A percentile compares a stretch with the other conserved stretches of the same genome.
phyloP scores from a whole-genome alignment of 345 rosid species.

The Arabidopsis suecica region DNA sequence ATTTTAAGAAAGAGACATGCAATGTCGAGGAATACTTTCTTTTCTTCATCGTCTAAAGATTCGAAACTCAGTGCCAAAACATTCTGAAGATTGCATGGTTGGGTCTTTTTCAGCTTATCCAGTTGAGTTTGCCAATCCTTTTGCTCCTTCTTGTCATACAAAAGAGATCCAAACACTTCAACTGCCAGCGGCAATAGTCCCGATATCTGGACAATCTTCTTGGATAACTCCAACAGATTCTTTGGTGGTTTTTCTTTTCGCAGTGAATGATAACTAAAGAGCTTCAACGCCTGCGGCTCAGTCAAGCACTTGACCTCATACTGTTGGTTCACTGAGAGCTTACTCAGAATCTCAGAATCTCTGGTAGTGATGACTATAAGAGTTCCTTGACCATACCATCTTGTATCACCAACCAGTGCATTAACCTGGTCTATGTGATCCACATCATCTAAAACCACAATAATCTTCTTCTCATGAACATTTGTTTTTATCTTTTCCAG shows the following conservation, averaged over 20 bases:
- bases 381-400: constrained; percentile 59
- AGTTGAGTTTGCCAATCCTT: constrained; percentile 62
- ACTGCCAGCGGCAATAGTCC: constrained; percentile 70
- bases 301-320: constrained; percentile 62
- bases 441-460: constrained; percentile 69
- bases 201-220: constrained; percentile 51
- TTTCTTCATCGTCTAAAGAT: constrained; percentile 52
- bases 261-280: constrained; percentile 69
- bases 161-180: constrained; percentile 73
- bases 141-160: constrained; percentile 54
- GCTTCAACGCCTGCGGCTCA: constrained; percentile 47
- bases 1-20: constrained; percentile 65
- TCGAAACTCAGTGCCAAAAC: constrained; percentile 63
- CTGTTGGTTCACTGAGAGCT: constrained; percentile 29
- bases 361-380: constrained; percentile 69
- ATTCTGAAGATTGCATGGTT: constrained; percentile 48
- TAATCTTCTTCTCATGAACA: constrained; percentile 43
- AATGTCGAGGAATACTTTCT: constrained; percentile 67
- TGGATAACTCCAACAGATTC: constrained; percentile 40
- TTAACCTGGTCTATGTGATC: constrained; percentile 49
- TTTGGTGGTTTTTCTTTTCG: constrained; percentile 56
- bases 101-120: constrained; percentile 46
- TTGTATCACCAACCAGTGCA: constrained; percentile 53
- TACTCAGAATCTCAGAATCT: constrained; percentile 46
- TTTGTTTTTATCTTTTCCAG: constrained; percentile 29